phyloP scores from a whole-genome alignment of 345 rosid genomes.

The Brassica cretica region DNA sequence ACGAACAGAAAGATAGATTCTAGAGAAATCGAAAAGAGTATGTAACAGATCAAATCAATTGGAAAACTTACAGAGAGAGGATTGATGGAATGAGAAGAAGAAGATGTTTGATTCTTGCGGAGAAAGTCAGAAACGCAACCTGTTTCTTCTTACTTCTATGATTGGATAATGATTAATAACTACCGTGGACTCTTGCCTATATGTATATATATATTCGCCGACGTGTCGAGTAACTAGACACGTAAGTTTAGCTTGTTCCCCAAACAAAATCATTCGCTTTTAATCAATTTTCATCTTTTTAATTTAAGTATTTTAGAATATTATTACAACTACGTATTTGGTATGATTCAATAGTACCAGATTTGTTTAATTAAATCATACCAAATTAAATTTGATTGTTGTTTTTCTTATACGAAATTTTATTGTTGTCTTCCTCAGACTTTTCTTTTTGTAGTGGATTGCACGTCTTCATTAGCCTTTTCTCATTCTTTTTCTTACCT shows the following conservation, averaged over 20 bases:
- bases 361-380: background rate
- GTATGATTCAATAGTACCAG: background rate
- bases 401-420: background rate
- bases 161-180: constrained; percentile 37
- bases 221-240: constrained; percentile 18
- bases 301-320: background rate
- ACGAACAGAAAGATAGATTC: background rate
- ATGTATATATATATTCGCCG: background rate
- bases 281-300: background rate
- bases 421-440: background rate
- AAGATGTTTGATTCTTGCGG: background rate
- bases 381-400: background rate
- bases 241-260: constrained; percentile 20
- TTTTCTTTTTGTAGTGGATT: background rate
- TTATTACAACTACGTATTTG: background rate
- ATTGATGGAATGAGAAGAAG: constrained; percentile 7
- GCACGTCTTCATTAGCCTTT: background rate
- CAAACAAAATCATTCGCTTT: background rate
- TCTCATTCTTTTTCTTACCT: background rate
- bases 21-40: constrained; percentile 9
- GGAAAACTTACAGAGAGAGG: constrained; percentile 22
- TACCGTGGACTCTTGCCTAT: background rate
- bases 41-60: constrained; percentile 1
- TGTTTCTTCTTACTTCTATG: constrained; percentile 19
- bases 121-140: background rate